These are phyloP conservation scores for Vitis hybrid DNA, from an alignment of 177 flowering plant genomes.

Conservation along the genomic window DNA sequence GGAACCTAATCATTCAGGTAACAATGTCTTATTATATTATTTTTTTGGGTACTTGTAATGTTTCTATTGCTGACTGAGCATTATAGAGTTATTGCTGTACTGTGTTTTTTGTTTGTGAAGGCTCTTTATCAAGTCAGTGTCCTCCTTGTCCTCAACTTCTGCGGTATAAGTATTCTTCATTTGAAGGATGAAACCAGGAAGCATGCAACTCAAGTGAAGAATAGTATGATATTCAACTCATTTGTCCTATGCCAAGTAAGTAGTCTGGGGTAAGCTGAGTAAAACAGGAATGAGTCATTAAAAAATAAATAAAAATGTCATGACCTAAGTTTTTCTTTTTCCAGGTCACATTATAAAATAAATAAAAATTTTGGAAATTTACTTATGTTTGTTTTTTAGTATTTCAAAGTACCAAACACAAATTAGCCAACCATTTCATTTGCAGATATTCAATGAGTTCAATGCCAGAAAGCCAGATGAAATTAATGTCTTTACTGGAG, in stretches of 20 bases:
- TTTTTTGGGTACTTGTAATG: background rate
- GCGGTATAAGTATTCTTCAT: slow-evolving; percentile 38
- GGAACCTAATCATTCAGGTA: slow-evolving; percentile 71
- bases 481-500: slow-evolving; percentile 56
- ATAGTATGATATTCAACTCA: slow-evolving; percentile 62
- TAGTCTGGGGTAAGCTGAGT: background rate
- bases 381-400: background rate
- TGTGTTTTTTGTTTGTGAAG: slow-evolving; percentile 26
- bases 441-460: slow-evolving; percentile 70
- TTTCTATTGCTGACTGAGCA: background rate
- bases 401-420: background rate
- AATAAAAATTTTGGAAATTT: background rate
- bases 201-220: slow-evolving; percentile 49
- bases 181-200: slow-evolving; percentile 25
- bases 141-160: slow-evolving; percentile 55
- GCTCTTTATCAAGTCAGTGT: slow-evolving; percentile 63
- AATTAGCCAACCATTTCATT: background rate
- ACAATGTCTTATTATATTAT: background rate
- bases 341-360: background rate
- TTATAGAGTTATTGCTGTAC: background rate
- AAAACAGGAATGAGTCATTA: background rate
- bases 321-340: background rate
- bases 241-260: slow-evolving; percentile 75
- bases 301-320: background rate
- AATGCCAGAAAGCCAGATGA: slow-evolving; percentile 75